These are phyloP conservation scores for Cutaneotrichosporon sp. DNA, from an alignment of 1,284 basidiomycete species.

Conservation along the genomic window DNA sequence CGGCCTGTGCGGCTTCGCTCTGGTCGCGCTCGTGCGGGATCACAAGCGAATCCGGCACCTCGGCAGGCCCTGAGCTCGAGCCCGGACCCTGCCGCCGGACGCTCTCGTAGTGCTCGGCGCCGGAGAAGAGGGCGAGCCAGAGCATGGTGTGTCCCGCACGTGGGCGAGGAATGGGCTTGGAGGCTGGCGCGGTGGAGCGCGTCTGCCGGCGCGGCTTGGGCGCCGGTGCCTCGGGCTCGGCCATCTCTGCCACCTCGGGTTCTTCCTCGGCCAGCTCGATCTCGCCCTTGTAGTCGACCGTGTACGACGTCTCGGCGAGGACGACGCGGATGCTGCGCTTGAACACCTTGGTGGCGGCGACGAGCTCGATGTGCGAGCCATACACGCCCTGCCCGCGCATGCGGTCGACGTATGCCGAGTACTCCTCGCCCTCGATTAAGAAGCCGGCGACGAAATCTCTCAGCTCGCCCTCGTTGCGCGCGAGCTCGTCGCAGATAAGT, in stretches of 20 bases:
- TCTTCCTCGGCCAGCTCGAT: background rate
- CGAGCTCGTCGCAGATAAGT: conserved; percentile 46
- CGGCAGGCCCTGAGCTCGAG: conserved; percentile 37
- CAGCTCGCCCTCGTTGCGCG: conserved; percentile 36
- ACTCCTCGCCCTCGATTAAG: conserved; percentile 40
- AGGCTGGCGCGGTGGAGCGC: conserved; percentile 20
- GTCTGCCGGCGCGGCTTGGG: conserved; percentile 17
- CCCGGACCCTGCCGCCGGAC: conserved; percentile 37
- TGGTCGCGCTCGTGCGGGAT: conserved; percentile 42
- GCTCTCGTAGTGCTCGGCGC: conserved; percentile 49
- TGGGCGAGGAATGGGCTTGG: conserved; percentile 14
- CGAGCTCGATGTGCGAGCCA: conserved; percentile 46
- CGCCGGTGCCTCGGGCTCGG: background rate
- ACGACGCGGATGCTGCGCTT: conserved; percentile 44
- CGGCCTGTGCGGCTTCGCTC: conserved; percentile 39
- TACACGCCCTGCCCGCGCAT: conserved; percentile 46
- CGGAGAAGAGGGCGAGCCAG: conserved; percentile 49
- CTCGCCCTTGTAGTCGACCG: conserved; percentile 32
- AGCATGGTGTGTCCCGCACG: conserved; percentile 39
- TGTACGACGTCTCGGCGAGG: conserved; percentile 42
- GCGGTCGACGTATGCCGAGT: conserved; percentile 39
- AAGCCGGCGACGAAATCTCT: conserved; percentile 40
- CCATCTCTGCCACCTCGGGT: background rate
- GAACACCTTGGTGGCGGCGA: conserved; percentile 45
- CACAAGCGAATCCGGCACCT: conserved; percentile 39